These are phyloP conservation scores for Coemansia furcata DNA, from an alignment of 192 early-diverging fungal genomes.

Conservation along the genomic window DNA sequence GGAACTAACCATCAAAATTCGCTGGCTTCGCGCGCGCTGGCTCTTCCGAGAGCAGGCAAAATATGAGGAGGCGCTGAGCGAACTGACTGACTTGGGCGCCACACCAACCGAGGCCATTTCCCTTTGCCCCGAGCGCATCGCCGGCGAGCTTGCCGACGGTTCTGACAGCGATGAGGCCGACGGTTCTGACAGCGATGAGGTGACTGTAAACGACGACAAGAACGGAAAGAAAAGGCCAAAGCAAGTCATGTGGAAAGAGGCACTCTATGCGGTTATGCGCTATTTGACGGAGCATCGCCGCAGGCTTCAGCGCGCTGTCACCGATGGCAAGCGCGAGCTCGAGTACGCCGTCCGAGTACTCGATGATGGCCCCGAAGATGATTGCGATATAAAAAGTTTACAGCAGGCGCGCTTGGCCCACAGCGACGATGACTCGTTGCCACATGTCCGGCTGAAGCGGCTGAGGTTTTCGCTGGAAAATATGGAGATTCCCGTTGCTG, in stretches of 20 bases:
- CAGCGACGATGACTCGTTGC: slow-evolving; percentile 40
- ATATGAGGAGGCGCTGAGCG: slow-evolving; percentile 64
- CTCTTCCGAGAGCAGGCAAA: slow-evolving; percentile 60
- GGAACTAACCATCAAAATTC: slow-evolving; percentile 61
- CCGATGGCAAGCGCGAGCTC: slow-evolving; percentile 29
- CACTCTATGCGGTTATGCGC: slow-evolving; percentile 66
- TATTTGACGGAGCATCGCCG: slow-evolving; percentile 87
- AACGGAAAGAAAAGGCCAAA: slow-evolving; percentile 5
- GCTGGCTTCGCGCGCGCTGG: slow-evolving; percentile 66
- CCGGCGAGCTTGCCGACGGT: slow-evolving; percentile 58
- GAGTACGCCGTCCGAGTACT: slow-evolving; percentile 44
- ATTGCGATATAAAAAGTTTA: slow-evolving; percentile 35
- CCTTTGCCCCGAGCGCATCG: slow-evolving; percentile 68
- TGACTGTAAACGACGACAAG: slow-evolving; percentile 8
- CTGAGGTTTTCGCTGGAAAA: slow-evolving; percentile 42
- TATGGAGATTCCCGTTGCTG: slow-evolving; percentile 46
- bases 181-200: slow-evolving; percentile 8
- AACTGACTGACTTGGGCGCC: slow-evolving; percentile 66
- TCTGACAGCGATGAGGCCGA: slow-evolving; percentile 12
- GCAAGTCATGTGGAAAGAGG: slow-evolving; percentile 41
- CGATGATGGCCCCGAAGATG: slow-evolving; percentile 26
- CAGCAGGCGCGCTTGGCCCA: slow-evolving; percentile 7
- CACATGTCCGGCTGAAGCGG: slow-evolving; percentile 37
- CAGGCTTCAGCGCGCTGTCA: slow-evolving; percentile 61
- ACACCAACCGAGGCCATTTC: slow-evolving; percentile 66